These are phyloP conservation scores for Bolboschoenus planiculmis DNA, from an alignment of 176 grass and related monocot species.

Conservation along the genomic window DNA sequence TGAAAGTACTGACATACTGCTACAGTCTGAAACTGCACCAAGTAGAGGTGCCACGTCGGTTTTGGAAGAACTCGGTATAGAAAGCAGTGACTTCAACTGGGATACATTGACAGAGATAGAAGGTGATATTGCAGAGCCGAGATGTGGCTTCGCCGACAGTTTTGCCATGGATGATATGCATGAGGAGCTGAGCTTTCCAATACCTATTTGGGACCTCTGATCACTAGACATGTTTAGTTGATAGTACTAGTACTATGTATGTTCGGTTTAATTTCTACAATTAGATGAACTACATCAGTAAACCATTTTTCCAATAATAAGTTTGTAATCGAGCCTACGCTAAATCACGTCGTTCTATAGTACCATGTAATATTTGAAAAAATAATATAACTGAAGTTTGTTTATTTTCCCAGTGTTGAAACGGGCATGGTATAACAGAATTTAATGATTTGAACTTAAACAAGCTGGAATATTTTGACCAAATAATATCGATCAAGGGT, in stretches of 20 bases:
- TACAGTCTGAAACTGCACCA: not conserved
- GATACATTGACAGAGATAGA: constrained; percentile 70
- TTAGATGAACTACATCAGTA: not conserved
- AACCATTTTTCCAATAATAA: not conserved
- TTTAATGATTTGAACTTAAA: not conserved
- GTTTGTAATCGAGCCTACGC: not conserved
- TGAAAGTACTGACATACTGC: not conserved
- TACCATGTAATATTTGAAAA: not conserved
- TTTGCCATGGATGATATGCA: constrained; percentile 69
- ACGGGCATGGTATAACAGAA: not conserved
- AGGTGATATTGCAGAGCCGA: constrained; percentile 43
- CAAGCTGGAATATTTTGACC: not conserved
- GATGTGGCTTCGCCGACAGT: constrained; percentile 28
- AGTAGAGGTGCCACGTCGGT: constrained; percentile 16
- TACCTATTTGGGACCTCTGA: constrained; percentile 88
- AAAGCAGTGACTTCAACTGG: constrained; percentile 74
- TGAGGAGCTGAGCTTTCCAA: constrained; percentile 63
- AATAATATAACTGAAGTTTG: not conserved
- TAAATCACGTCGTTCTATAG: not conserved
- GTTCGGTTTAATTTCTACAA: not conserved
- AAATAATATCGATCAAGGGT: not conserved
- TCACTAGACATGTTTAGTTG: not conserved
- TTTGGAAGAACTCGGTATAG: constrained; percentile 23
- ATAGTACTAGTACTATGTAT: not conserved
- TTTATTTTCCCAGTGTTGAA: not conserved